phyloP scores from a whole-genome alignment of 2,329 filamentous ascomycete genomes.

The Daldinia sp. region DNA sequence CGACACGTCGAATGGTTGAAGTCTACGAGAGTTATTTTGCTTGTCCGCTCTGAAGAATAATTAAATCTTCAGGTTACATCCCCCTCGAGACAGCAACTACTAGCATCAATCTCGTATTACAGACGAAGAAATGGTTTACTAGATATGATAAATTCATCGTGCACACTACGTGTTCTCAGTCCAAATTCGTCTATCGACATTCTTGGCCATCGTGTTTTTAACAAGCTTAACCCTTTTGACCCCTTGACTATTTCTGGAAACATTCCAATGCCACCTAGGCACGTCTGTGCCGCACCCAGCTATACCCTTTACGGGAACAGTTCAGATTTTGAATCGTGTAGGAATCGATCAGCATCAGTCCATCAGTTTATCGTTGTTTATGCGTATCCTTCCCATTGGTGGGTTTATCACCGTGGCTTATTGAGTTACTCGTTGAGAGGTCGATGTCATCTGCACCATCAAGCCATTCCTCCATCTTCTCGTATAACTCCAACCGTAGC shows the following conservation, averaged over 20 bases:
- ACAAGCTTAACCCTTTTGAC: background rate
- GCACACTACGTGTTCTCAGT: background rate
- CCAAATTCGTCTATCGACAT: background rate
- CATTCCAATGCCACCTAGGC: background rate
- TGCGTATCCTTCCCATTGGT: constrained; percentile 24
- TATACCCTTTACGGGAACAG: background rate
- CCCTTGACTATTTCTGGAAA: background rate
- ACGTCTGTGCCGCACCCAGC: background rate
- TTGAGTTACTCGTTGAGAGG: constrained; percentile 42
- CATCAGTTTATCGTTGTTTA: constrained; percentile 14
- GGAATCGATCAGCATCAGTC: background rate
- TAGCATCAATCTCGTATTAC: background rate
- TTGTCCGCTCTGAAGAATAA: background rate
- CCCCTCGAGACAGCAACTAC: background rate
- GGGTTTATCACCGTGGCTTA: background rate
- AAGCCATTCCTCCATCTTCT: constrained; percentile 53
- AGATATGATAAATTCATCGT: background rate
- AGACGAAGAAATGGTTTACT: background rate
- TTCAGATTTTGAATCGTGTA: background rate
- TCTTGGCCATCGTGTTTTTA: background rate
- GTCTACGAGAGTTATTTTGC: no score
- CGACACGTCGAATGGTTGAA: background rate
- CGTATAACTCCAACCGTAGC: constrained; percentile 57
- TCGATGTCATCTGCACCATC: constrained; percentile 47
- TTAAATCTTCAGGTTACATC: background rate